phyloP scores from a whole-genome alignment of 2,329 filamentous ascomycete genomes.

The Xylaria sp. region DNA sequence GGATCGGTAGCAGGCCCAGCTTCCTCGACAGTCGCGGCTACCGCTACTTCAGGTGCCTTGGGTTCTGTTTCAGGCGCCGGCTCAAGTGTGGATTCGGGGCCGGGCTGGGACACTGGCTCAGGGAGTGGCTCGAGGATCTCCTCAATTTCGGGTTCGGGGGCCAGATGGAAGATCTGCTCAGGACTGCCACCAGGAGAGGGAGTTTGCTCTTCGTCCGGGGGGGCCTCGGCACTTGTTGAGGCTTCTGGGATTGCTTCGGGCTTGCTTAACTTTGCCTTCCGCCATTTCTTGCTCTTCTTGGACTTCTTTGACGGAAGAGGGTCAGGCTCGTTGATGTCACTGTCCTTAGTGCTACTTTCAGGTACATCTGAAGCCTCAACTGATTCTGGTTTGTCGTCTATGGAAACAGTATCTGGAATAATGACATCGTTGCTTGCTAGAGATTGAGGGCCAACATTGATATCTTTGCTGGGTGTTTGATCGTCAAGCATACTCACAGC shows the following conservation, averaged over 20 bases:
- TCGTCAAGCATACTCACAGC: conserved; percentile 3
- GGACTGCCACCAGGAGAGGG: not conserved
- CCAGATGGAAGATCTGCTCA: no score
- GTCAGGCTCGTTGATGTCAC: conserved; percentile 6
- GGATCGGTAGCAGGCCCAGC: not conserved
- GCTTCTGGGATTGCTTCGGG: conserved; percentile 19
- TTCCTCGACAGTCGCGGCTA: not conserved
- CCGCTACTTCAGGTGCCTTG: not conserved
- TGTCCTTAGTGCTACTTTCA: conserved; percentile 11
- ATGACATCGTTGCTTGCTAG: conserved; percentile 6
- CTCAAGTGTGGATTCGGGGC: not conserved
- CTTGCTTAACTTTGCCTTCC: conserved; percentile 37
- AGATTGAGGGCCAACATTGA: conserved; percentile 1
- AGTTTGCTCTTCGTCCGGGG: conserved; percentile 5
- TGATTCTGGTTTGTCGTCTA: conserved; percentile 4
- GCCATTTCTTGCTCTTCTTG: conserved; percentile 45
- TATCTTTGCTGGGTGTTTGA: not conserved
- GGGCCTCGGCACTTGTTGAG: not conserved
- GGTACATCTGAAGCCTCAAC: conserved; percentile 9
- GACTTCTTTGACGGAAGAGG: conserved; percentile 25
- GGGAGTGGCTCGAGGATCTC: not conserved
- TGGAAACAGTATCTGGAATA: not conserved
- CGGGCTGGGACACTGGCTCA: not conserved
- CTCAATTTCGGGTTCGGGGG: no score
- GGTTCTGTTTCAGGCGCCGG: not conserved